Conservation (phyloP, 352 stramenopile species). For the Elongisporangium prolatum region DNA sequence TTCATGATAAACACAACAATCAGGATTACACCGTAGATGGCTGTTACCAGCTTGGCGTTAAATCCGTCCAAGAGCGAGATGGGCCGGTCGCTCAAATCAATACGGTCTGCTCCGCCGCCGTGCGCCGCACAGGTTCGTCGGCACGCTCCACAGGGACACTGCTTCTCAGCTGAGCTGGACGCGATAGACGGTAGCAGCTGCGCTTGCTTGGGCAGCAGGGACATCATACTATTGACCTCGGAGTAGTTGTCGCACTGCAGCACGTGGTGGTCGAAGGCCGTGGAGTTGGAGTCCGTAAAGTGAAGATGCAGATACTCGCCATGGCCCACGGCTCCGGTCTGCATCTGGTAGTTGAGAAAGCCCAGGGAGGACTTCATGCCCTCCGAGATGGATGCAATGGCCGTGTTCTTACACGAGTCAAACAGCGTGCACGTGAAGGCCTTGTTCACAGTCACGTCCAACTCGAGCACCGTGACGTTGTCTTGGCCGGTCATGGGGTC, state of each 20-base stretch:
- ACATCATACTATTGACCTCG: constrained; percentile 27
- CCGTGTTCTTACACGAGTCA: constrained; percentile 84
- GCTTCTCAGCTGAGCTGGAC: constrained; percentile 37
- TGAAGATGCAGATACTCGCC: constrained; percentile 82
- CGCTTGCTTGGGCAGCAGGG: constrained; percentile 52
- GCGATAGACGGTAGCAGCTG: constrained; percentile 66
- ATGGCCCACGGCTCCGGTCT: constrained; percentile 83
- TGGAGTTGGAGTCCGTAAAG: constrained; percentile 40
- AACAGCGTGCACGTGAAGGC: constrained; percentile 73
- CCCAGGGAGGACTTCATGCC: constrained; percentile 82
- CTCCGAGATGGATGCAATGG: constrained; percentile 63
- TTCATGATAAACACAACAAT: constrained; percentile 29
- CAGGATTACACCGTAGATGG: constrained; percentile 49
- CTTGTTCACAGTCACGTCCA: constrained; percentile 71
- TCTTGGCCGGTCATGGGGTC: constrained; percentile 76
- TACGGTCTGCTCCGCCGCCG: constrained; percentile 22
- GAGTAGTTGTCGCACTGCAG: constrained; percentile 81
- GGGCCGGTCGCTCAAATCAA: constrained; percentile 55
- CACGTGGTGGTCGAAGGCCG: constrained; percentile 50
- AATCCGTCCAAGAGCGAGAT: constrained; percentile 72
- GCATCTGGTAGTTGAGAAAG: constrained; percentile 88
- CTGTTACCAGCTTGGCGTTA: constrained; percentile 45
- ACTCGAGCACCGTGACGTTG: constrained; percentile 73
- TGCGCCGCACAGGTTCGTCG: constrained; percentile 60
- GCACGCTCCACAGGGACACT: constrained; percentile 75